Evolutionary conservation across 306 rosid species (phyloP).

Genomic region (Cicer judaicum): DNA sequence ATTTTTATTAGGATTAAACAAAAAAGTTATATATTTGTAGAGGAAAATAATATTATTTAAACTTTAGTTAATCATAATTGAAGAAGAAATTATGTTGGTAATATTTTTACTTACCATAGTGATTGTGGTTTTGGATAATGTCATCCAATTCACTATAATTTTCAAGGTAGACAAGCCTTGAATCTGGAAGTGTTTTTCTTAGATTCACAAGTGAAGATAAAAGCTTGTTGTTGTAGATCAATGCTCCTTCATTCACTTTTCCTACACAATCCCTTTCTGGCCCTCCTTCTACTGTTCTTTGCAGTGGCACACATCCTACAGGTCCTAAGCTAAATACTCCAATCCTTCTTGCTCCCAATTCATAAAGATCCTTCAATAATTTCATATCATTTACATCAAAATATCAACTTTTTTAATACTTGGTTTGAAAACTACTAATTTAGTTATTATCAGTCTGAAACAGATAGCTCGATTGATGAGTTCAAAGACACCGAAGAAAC

Average conservation of each 20-base stretch:
- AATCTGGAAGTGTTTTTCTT: constrained; percentile 40
- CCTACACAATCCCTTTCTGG: constrained; percentile 44
- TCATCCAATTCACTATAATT: constrained; percentile 28
- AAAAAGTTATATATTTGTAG: no score
- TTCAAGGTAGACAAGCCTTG: constrained; percentile 60
- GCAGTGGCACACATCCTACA: constrained; percentile 45
- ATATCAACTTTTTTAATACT: not conserved
- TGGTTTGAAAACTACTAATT: not conserved
- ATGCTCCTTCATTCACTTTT: constrained; percentile 50
- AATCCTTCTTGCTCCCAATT: constrained; percentile 46
- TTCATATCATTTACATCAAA: constrained; percentile 38
- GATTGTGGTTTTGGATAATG: constrained; percentile 46
- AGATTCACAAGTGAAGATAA: constrained; percentile 37
- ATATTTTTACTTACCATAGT: constrained; percentile 46
- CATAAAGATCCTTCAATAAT: constrained; percentile 43
- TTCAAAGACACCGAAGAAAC: no score
- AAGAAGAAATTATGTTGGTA: no score
- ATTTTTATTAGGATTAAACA: no score
- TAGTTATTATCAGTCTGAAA: no score
- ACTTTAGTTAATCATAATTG: no score
- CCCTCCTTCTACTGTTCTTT: constrained; percentile 59
- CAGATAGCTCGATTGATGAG: no score
- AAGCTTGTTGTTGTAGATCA: constrained; percentile 61
- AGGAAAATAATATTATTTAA: no score
- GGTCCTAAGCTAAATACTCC: constrained; percentile 39